These are phyloP conservation scores for Pyrenophora graminea DNA, from an alignment of 2,329 filamentous ascomycete species.

Conservation along the genomic window DNA sequence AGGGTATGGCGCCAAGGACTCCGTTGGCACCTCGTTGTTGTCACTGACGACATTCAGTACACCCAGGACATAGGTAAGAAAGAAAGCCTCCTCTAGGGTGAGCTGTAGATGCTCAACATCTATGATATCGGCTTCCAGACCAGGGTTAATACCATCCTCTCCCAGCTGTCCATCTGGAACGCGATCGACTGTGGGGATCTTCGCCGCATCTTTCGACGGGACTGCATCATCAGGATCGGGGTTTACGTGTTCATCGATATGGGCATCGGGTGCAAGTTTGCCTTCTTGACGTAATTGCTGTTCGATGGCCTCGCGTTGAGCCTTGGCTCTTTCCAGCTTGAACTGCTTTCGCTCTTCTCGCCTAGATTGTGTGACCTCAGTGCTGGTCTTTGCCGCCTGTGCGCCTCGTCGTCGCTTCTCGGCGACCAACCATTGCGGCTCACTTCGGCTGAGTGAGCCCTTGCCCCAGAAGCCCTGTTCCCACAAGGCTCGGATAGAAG, in stretches of 20 bases:
- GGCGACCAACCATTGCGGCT: constrained; percentile 87
- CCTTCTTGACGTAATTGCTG: constrained; percentile 65
- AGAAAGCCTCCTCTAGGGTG: constrained; percentile 88
- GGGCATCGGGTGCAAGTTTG: constrained; percentile 34
- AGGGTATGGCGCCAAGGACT: constrained; percentile 50
- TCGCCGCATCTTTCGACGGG: constrained; percentile 17
- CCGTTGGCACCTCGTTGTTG: constrained; percentile 37
- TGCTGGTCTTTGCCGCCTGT: constrained; percentile 71
- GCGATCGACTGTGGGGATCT: constrained; percentile 20
- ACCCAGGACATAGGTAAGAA: constrained; percentile 80
- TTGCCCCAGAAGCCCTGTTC: constrained; percentile 98
- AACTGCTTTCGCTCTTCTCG: constrained; percentile 79
- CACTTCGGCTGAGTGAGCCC: constrained; percentile 87
- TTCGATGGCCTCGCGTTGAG: constrained; percentile 82
- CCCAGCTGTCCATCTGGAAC: constrained; percentile 11
- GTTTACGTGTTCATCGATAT: constrained; percentile 37
- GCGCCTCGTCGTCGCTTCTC: constrained; percentile 74
- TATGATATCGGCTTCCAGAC: constrained; percentile 21
- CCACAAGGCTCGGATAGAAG: constrained; percentile 82
- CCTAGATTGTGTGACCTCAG: constrained; percentile 76
- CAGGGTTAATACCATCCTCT: constrained; percentile 4
- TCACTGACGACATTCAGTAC: constrained; percentile 67
- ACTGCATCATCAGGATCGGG: constrained; percentile 27
- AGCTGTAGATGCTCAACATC: constrained; percentile 87
- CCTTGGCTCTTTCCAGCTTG: constrained; percentile 90